Evolutionary conservation across 164 flowering plant genomes (phyloP), one percentile per base, ranked within the genome.

Genomic region (Stephania yunnanensis): DNA sequence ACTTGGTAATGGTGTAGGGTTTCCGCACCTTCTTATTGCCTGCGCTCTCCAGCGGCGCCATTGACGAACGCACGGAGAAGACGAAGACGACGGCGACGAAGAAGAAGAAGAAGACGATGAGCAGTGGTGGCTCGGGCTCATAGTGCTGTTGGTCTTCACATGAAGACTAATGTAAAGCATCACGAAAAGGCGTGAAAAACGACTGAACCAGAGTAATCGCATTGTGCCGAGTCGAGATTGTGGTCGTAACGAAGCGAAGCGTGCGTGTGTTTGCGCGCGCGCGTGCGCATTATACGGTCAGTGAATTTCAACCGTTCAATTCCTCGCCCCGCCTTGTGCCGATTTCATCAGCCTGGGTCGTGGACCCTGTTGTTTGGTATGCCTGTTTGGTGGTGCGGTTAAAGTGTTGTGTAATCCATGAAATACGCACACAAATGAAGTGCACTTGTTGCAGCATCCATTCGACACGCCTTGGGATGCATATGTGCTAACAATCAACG

Each of bases 11-110:
- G 50, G 75, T 67, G 30, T 72, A 77, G 29, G 72, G 79, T 11
- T 72, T 92, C 80, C 98, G 78, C 2, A 89, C 84, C 82, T 92
- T 94, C 93, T 92, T 36, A 36, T 36, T 94, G 48, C 85, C 85
- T 9, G 84, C 80, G 20, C 61, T 73, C 70, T 82, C 87, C 61
- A 6, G 84, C 22, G 81, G 53, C 22, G 81, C 79, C 83, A 82
- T 78, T 4, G 83, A 76, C 72, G 73, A 73, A 15, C 77, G 30
- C 74, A 78, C 20, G 83, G 66, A 20, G 74, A 45, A 71, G 44
- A 50, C n/a, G 30, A 71, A 71, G 30, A 58, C 20, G n/a, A 17
- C 2, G 30, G 46, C 46, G 30, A 71, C 46, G 30, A 58, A 19
- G n/a, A 17, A 12, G 85, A 69, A 20, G 76, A 45, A 71, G 63